These are phyloP conservation scores for Russula compacta DNA, from an alignment of 768 basidiomycete species.

Conservation along the genomic window DNA sequence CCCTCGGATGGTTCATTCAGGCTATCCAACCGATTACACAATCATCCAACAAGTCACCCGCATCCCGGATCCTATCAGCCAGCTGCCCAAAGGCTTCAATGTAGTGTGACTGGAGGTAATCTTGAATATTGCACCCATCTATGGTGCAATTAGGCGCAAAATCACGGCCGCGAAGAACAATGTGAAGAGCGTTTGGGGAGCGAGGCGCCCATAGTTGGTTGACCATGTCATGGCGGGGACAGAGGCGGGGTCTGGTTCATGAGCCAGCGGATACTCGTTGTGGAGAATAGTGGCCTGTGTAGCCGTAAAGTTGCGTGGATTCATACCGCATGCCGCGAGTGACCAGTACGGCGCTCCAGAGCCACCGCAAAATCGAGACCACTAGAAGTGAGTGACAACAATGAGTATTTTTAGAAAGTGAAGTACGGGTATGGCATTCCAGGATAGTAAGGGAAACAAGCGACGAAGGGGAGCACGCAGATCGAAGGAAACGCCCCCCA, in stretches of 20 bases:
- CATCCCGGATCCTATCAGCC: conserved; percentile 67
- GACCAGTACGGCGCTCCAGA: conserved; percentile 96
- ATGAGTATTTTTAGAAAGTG: not conserved
- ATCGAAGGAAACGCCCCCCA: not conserved
- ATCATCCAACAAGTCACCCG: conserved; percentile 68
- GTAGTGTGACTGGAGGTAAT: conserved; percentile 73
- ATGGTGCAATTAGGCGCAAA: conserved; percentile 89
- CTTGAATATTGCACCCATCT: conserved; percentile 87
- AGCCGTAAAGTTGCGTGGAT: conserved; percentile 75
- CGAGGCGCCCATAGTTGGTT: conserved; percentile 88
- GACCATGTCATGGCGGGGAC: conserved; percentile 96
- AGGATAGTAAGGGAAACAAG: too few relatives aligned
- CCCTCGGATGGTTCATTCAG: conserved; percentile 94
- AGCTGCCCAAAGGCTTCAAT: conserved; percentile 67
- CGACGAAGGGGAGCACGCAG: not conserved
- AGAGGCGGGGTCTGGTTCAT: conserved; percentile 53
- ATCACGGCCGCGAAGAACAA: conserved; percentile 88
- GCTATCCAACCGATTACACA: conserved; percentile 94
- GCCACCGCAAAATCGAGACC: conserved; percentile 92
- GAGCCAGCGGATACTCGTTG: conserved; percentile 70
- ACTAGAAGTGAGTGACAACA: conserved; percentile 39
- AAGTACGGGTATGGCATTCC: not conserved
- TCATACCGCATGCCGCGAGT: conserved; percentile 78
- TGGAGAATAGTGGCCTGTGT: conserved; percentile 85
- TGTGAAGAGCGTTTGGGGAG: conserved; percentile 84